phyloP scores from a whole-genome alignment of 139 green algal species.

The Deuterostichococcus epilithicus region DNA sequence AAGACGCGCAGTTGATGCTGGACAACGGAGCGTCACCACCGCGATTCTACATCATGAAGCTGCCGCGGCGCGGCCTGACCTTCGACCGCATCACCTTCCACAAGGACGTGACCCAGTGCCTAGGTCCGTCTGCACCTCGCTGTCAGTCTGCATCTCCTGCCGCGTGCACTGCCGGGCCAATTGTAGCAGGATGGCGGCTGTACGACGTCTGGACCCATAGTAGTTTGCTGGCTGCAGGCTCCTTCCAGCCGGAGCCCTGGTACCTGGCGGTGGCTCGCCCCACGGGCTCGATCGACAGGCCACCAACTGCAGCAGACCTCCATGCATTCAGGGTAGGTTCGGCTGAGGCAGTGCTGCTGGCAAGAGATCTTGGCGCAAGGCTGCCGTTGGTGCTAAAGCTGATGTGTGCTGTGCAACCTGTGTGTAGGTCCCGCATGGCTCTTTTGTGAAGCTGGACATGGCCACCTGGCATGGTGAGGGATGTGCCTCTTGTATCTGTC shows the following conservation, averaged over 20 bases:
- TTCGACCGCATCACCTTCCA: slow-evolving; percentile 94
- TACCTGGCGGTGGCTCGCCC: slow-evolving; percentile 80
- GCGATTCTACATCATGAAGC: slow-evolving; percentile 93
- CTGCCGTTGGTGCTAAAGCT: too few relatives aligned
- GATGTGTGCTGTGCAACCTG: too few relatives aligned
- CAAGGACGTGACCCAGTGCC: slow-evolving; percentile 69
- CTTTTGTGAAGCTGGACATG: slow-evolving; percentile 51
- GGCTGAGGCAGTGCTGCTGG: too few relatives aligned
- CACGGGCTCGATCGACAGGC: slow-evolving; percentile 16
- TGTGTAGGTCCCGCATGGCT: slow-evolving; percentile 28
- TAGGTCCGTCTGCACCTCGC: slow-evolving; percentile 27
- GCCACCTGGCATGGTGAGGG: slow-evolving; percentile 66
- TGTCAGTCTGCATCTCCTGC: too few relatives aligned
- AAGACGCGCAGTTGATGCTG: slow-evolving; percentile 66
- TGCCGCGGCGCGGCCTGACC: slow-evolving; percentile 51
- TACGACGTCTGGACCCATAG: too few relatives aligned
- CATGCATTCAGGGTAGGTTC: slow-evolving; percentile 30
- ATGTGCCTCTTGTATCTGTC: too few relatives aligned
- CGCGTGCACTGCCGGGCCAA: too few relatives aligned
- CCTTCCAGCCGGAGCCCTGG: slow-evolving; percentile 48
- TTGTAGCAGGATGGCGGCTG: too few relatives aligned
- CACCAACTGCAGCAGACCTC: slow-evolving; percentile 28
- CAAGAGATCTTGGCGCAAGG: too few relatives aligned
- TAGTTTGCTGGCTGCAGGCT: background rate
- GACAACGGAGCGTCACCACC: slow-evolving; percentile 38